These are phyloP conservation scores for Vitis riparia DNA, from an alignment of 164 flowering plant species.

Conservation along the genomic window DNA sequence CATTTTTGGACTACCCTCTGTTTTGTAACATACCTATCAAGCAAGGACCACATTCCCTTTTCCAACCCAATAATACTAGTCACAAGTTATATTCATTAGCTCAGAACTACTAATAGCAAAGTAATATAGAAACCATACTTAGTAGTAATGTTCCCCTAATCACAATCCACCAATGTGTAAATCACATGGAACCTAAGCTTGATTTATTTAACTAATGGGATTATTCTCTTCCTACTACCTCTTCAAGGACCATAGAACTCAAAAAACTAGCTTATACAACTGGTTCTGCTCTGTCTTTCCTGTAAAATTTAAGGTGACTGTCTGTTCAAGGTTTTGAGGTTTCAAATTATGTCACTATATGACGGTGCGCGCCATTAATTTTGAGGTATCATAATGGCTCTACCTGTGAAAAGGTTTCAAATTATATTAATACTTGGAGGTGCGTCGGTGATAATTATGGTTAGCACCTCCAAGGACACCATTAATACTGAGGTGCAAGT, in stretches of 20 bases:
- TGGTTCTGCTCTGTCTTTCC: not conserved
- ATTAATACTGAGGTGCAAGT: no score
- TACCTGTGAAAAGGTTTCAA: no score
- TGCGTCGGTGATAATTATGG: no score
- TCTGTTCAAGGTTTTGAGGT: not conserved
- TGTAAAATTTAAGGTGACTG: not conserved
- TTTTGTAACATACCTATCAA: slow-evolving; percentile 7
- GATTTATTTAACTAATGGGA: not conserved
- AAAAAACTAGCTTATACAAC: not conserved
- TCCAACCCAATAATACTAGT: not conserved
- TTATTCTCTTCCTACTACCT: not conserved
- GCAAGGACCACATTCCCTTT: slow-evolving; percentile 26
- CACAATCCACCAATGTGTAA: not conserved
- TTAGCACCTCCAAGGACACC: no score
- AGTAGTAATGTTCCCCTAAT: not conserved
- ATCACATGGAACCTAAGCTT: not conserved
- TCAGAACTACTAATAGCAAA: not conserved
- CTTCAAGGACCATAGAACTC: not conserved
- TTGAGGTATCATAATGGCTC: no score
- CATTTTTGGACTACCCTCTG: slow-evolving; percentile 16
- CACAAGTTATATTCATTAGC: not conserved
- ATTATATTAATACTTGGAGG: no score
- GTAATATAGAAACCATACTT: not conserved
- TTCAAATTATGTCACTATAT: no score
- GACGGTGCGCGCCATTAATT: no score